Base-by-base conservation (phyloP, 257 asterid genomes). In the Nicotiana sylvestris region DNA sequence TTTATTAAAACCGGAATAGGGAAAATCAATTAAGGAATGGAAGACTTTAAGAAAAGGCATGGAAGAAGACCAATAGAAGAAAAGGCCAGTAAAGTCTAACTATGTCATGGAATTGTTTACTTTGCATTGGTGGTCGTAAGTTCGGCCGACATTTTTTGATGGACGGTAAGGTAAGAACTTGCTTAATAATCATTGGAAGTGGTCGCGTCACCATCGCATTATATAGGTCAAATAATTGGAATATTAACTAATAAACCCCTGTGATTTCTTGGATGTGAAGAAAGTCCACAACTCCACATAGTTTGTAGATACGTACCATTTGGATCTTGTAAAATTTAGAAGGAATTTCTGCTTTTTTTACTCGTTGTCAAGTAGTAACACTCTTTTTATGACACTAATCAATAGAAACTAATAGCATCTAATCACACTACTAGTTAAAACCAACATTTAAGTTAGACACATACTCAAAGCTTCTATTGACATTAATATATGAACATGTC, bases 111-210 rank as follows among this genome's bases (percentile, higher is more conserved):
- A 51, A 62, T 12, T 37, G 67, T 30, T 43, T 7, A 37, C 33
- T 66, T 80, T 27, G 35, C 57, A 35, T 76, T 5, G 61, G 68
- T 81, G 82, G 53, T 43, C 46, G 35, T 29, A 53, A 16, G 49
- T 27, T 49, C 30, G 55, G 86, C 90, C 88, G 87, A 86, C 88
- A 27, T 60, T 60, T 85, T 79, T 32, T 18, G 25, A 86, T 82
- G 29, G 13, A 84, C 83, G 86, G 84, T 21, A 12, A 6, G 86
- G 84, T 21, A 12, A 6, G n/a, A 11, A 33, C 51, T 51, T 80
- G 66, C 12, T 53, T 37, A 3, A 33, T 66, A 17, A 37, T 76
- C 10, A 55, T 39, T 76, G 84, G 76, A 58, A 67, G 78, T 12
- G 57, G 81, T 85, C 82, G 66, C 66, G 82, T 84, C 46, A 21